These are phyloP conservation scores for Botrytis sinoallii DNA, from an alignment of 2,329 filamentous ascomycete species.

Conservation along the genomic window DNA sequence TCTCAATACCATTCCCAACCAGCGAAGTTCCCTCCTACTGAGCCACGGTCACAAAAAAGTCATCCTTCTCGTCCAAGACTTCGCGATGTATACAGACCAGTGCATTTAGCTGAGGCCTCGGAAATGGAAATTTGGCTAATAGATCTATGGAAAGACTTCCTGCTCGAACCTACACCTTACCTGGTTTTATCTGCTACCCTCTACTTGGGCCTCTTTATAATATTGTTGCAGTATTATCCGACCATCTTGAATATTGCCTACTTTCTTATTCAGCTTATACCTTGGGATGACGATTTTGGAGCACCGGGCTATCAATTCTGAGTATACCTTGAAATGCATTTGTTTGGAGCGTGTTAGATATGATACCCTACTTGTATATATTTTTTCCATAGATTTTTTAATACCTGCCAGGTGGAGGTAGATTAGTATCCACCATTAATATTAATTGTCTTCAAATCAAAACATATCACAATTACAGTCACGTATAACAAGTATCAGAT, in stretches of 20 bases:
- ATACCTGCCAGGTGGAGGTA: constrained; percentile 18
- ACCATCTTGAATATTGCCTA: constrained; percentile 25
- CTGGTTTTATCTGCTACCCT: constrained; percentile 27
- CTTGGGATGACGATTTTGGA: constrained; percentile 31
- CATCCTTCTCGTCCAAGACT: constrained; percentile 6
- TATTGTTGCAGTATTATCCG: constrained; percentile 28
- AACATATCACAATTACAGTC: neutral
- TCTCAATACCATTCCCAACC: neutral
- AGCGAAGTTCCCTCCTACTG: neutral
- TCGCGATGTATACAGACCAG: constrained; percentile 10
- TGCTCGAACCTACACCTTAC: constrained; percentile 33
- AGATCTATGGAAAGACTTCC: constrained; percentile 32
- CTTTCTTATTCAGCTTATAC: constrained; percentile 28
- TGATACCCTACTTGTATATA: constrained; percentile 26
- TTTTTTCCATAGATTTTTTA: neutral
- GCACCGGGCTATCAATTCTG: constrained; percentile 3
- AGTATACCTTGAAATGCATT: constrained; percentile 10
- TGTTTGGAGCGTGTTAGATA: constrained; percentile 12
- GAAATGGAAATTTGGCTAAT: constrained; percentile 29
- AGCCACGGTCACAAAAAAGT: neutral
- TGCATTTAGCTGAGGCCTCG: constrained; percentile 18
- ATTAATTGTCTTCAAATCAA: neutral
- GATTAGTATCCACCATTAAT: constrained; percentile 21
- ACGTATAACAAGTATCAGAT: neutral
- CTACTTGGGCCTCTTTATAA: constrained; percentile 29